phyloP scores from a whole-genome alignment of 2,329 filamentous ascomycete species.

The Ceratocystis colombiana region DNA sequence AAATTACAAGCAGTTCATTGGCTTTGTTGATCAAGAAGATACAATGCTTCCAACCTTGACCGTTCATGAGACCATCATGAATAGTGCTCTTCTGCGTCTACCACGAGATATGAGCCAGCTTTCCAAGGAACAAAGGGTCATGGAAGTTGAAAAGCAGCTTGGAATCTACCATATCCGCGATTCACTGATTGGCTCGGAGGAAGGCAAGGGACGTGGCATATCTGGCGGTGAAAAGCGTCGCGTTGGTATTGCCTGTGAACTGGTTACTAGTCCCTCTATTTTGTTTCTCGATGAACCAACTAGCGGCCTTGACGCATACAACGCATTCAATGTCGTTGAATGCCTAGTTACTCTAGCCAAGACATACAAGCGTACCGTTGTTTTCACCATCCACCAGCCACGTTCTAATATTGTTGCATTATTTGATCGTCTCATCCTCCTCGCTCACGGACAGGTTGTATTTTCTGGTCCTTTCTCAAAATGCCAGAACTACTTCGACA shows the following conservation, averaged over 20 bases:
- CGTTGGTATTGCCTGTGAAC: slow-evolving; percentile 92
- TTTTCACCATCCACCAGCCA: slow-evolving; percentile 97
- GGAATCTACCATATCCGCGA: slow-evolving; percentile 91
- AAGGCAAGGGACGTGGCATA: slow-evolving; percentile 86
- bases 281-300: slow-evolving; percentile 96
- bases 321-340: slow-evolving; percentile 96
- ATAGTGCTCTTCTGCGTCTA: slow-evolving; percentile 82
- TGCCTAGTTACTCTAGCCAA: slow-evolving; percentile 91
- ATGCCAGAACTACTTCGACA: slow-evolving; percentile 88
- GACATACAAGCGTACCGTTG: slow-evolving; percentile 90
- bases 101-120: slow-evolving; percentile 78
- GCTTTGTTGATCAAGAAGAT: slow-evolving; percentile 97
- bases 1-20: slow-evolving; percentile 84
- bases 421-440: slow-evolving; percentile 84
- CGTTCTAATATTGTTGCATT: slow-evolving; percentile 96
- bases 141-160: slow-evolving; percentile 90
- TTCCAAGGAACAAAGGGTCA: slow-evolving; percentile 83
- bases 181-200: slow-evolving; percentile 90
- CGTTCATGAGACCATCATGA: slow-evolving; percentile 94
- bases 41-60: slow-evolving; percentile 93
- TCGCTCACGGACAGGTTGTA: slow-evolving; percentile 80
- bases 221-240: slow-evolving; percentile 94
- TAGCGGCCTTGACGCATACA: slow-evolving; percentile 89
- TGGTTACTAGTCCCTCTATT: slow-evolving; percentile 94
- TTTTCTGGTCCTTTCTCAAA: slow-evolving; percentile 84